Evolutionary conservation across 768 basidiomycete genomes (phyloP).

Genomic region (Rhizopogon roseolus): DNA sequence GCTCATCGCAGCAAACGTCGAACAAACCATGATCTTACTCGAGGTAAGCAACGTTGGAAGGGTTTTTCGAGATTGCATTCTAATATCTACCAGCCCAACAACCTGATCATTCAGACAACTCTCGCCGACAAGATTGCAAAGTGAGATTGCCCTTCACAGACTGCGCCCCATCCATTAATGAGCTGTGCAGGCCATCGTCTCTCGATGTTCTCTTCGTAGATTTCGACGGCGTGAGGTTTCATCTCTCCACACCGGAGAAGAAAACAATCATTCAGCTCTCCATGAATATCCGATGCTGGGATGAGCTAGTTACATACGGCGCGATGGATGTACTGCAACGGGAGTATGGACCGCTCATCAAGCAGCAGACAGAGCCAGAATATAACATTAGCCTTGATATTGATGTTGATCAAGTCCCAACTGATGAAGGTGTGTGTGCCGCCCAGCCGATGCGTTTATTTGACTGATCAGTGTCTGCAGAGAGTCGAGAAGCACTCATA

Average conservation of each 20-base stretch:
- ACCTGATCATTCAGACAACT: constrained; percentile 89
- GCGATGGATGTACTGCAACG: constrained; percentile 72
- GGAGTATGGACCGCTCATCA: constrained; percentile 77
- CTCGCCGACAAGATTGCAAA: constrained; percentile 82
- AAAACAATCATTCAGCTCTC: constrained; percentile 83
- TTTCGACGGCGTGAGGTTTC: constrained; percentile 95
- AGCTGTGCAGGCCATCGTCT: constrained; percentile 66
- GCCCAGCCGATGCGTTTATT: background rate
- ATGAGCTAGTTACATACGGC: constrained; percentile 84
- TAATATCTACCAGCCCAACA: constrained; percentile 60
- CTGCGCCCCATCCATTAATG: constrained; percentile 11
- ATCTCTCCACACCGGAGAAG: constrained; percentile 81
- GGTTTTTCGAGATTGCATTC: background rate
- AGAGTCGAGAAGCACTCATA: constrained; percentile 74
- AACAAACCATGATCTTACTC: constrained; percentile 67
- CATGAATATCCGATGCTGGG: constrained; percentile 98
- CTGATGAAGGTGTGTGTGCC: constrained; percentile 61
- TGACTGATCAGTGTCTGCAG: constrained; percentile 35
- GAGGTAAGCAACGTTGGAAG: constrained; percentile 45
- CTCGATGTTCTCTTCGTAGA: constrained; percentile 97
- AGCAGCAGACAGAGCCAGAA: constrained; percentile 70
- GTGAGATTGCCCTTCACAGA: constrained; percentile 38
- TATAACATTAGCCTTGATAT: constrained; percentile 86
- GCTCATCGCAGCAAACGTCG: background rate
- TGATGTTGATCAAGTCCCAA: constrained; percentile 82